These are phyloP conservation scores for Euphorbia tirucalli DNA, from an alignment of 345 rosid species.

Conservation along the genomic window DNA sequence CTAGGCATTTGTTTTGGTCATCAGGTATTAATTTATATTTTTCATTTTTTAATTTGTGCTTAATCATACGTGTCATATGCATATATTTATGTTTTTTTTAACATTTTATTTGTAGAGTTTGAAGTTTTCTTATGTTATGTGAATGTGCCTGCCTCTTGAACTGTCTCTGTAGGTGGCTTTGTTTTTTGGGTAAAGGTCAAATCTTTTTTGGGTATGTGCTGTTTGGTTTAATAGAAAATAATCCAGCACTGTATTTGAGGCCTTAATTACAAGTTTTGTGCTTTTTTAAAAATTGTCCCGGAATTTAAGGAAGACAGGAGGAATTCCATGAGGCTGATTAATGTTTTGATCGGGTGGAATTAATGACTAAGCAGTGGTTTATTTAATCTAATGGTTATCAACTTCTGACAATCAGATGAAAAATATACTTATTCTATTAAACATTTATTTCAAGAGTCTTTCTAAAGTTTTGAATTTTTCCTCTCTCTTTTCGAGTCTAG, in stretches of 20 bases:
- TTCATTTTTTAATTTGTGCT: background rate
- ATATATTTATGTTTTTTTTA: background rate
- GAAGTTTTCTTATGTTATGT: background rate
- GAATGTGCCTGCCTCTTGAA: background rate
- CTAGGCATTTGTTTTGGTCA: conserved; percentile 80
- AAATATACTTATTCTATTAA: too few relatives aligned
- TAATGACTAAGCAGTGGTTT: background rate
- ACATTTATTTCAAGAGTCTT: too few relatives aligned
- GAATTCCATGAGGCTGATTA: background rate
- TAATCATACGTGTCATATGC: too few relatives aligned
- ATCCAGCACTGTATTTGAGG: background rate
- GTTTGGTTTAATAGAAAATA: background rate
- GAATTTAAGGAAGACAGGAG: background rate
- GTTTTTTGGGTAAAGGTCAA: conserved; percentile 2
- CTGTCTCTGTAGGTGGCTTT: background rate
- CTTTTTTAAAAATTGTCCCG: background rate
- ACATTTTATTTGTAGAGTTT: background rate
- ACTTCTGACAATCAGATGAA: too few relatives aligned
- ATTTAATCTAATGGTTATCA: too few relatives aligned
- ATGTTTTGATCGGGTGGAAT: background rate
- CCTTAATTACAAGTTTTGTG: background rate
- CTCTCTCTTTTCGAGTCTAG: background rate
- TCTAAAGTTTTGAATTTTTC: background rate
- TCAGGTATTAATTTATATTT: conserved; percentile 40
- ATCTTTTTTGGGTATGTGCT: background rate